A percentile compares a stretch with the other conserved stretches of the same genome.
phyloP scores from a whole-genome alignment of 176 grass and related monocot genomes.

The Chrysopogon serrulatus region DNA sequence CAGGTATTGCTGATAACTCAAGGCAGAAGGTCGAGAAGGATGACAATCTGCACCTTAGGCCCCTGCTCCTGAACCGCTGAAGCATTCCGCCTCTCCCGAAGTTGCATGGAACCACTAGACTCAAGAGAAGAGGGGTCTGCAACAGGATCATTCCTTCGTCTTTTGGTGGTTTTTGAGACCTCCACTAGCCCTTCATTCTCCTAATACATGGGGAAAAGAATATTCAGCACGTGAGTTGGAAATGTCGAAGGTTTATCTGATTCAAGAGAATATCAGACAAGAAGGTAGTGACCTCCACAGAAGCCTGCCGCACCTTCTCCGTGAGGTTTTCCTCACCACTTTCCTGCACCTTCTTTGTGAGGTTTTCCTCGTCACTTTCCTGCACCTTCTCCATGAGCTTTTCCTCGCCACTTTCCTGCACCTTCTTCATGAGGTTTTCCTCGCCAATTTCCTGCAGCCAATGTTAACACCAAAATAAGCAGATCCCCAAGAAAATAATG shows the following conservation, averaged over 20 bases:
- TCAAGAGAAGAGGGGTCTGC: constrained; percentile 8
- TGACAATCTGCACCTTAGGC: neutral
- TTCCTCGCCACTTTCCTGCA: neutral
- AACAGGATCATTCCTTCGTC: neutral
- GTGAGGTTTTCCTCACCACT: neutral
- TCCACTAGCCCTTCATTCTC: neutral
- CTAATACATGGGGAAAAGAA: neutral
- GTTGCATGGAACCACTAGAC: neutral
- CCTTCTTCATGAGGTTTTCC: neutral
- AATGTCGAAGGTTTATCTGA: neutral
- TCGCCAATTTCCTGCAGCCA: neutral
- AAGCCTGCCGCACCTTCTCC: neutral
- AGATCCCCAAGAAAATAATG: neutral
- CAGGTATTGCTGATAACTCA: no score
- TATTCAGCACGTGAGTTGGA: neutral
- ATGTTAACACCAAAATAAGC: neutral
- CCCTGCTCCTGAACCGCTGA: neutral
- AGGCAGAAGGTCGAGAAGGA: neutral
- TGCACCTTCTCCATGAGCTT: no score
- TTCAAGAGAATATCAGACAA: neutral
- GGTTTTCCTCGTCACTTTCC: no score
- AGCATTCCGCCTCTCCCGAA: neutral
- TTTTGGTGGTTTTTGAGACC: neutral
- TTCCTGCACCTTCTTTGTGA: no score
- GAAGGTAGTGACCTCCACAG: neutral